Percentiles rank a stretch among this genome's conserved stretches.
These are phyloP conservation scores for Purpureocillium lavendulum DNA, from an alignment of 2,329 filamentous ascomycete genomes.

Conservation along the genomic window DNA sequence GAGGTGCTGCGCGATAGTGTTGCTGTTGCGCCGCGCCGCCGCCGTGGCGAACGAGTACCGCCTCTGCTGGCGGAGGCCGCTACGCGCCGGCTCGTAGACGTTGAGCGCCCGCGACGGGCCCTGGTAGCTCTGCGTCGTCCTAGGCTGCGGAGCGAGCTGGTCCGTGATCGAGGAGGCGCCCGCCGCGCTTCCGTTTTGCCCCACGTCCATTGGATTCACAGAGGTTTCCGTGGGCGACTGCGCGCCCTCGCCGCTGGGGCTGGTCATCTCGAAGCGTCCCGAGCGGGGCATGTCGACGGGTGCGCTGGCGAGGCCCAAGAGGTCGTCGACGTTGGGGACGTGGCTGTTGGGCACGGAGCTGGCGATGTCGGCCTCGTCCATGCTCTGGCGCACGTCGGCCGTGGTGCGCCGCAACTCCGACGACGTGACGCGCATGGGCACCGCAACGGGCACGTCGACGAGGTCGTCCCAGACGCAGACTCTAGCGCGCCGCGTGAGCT, in stretches of 20 bases:
- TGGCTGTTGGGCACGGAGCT: constrained; percentile 23
- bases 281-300: constrained; percentile 63
- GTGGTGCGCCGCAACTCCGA: constrained; percentile 70
- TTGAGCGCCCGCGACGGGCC: constrained; percentile 32
- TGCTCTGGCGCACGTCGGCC: constrained; percentile 37
- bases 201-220: constrained; percentile 12
- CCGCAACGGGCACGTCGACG: constrained; percentile 89
- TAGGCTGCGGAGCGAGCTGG: not conserved
- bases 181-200: constrained; percentile 3
- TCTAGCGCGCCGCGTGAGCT: constrained; percentile 80
- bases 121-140: constrained; percentile 27
- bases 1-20: constrained; percentile 44
- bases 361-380: constrained; percentile 85
- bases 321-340: constrained; percentile 48
- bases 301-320: constrained; percentile 58
- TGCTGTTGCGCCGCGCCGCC: constrained; percentile 37
- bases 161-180: not conserved
- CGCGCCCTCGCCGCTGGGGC: constrained; percentile 30
- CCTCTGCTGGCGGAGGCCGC: constrained; percentile 35
- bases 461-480: constrained; percentile 98
- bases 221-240: constrained; percentile 28
- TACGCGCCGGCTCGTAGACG: constrained; percentile 36
- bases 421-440: constrained; percentile 77
- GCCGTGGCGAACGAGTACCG: constrained; percentile 46
- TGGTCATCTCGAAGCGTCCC: constrained; percentile 62